These are phyloP conservation scores for Triangularia verruculosa DNA, from an alignment of 2,329 filamentous ascomycete species.

Conservation along the genomic window DNA sequence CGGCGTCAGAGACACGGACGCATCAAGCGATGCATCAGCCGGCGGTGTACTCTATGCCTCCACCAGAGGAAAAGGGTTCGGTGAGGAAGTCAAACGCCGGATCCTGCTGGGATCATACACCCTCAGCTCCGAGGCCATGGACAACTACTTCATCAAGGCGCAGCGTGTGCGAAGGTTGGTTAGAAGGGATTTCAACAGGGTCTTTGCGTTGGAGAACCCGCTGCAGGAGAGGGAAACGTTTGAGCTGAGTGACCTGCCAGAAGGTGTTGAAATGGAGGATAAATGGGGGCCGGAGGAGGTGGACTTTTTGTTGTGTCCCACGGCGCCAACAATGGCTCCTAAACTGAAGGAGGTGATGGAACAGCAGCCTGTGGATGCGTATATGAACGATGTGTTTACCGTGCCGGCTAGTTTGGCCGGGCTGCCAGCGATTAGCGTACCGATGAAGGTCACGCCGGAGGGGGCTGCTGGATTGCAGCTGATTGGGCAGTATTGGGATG, in stretches of 20 bases:
- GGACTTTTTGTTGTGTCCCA: slow-evolving; percentile 85
- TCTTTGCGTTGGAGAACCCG: slow-evolving; percentile 69
- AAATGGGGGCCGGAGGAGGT: slow-evolving; percentile 63
- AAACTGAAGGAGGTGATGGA: slow-evolving; percentile 46
- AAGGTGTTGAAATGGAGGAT: slow-evolving; percentile 48
- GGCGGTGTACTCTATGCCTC: slow-evolving; percentile 70
- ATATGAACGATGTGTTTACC: slow-evolving; percentile 93
- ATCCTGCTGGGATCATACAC: slow-evolving; percentile 89
- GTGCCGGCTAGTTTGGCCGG: slow-evolving; percentile 92
- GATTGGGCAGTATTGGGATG: slow-evolving; percentile 79
- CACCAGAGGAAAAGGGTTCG: slow-evolving; percentile 73
- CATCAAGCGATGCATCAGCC: slow-evolving; percentile 49
- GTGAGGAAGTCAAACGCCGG: slow-evolving; percentile 78
- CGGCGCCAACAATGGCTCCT: slow-evolving; percentile 61
- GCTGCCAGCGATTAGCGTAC: slow-evolving; percentile 82
- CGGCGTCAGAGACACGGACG: slow-evolving; percentile 51
- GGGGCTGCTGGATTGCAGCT: slow-evolving; percentile 64
- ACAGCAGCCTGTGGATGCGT: slow-evolving; percentile 63
- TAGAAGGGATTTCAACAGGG: slow-evolving; percentile 78
- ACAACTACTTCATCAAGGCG: slow-evolving; percentile 95
- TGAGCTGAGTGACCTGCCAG: slow-evolving; percentile 59
- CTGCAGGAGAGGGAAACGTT: slow-evolving; percentile 49
- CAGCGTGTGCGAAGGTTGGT: slow-evolving; percentile 84
- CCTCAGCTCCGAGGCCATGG: slow-evolving; percentile 82
- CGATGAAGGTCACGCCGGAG: slow-evolving; percentile 47